Base-by-base conservation (phyloP, 345 rosid genomes). In the Toxicodendron radicans region DNA sequence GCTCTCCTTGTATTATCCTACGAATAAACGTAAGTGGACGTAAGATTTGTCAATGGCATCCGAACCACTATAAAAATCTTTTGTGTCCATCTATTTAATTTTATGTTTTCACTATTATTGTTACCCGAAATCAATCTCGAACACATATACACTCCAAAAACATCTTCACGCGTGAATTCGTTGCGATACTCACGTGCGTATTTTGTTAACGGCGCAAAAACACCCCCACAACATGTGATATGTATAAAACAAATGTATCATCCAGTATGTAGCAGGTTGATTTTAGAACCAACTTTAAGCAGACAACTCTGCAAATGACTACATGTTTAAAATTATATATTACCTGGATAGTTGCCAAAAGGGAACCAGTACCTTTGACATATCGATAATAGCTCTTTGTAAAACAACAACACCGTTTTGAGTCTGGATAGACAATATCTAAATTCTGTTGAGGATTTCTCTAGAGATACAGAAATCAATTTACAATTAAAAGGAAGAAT, bases 331-430 rank as follows among this genome's bases (percentile, higher is more conserved):
- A 62, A 61, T 65, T 64, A 71, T 65, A 56, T 60, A 71, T 23
- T 87, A 92, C 98, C 94, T 82, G 81, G 74, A 83, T 75, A 48
- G 94, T 91, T 46, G 99, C 97, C 87, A 95, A 83, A 68, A 95
- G 89, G 51, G 99, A 95, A 63, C 97, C 97, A 45, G 97, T 92
- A 67, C 99, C 97, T 82, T 95, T 92, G 74, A 92, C 95, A 41
- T 92, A 95, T 75, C 97, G 85, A 73, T 87, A 95, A 75, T 95
- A 95, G 74, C 97, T 95, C 89, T 95, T 92, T 5, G 98, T 95
- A 82, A 95, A 95, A 82, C 99, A 95, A 75, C 99, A 95, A 11
- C 99, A 95, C 63, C 96, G 83, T 79, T 81, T 89, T 11, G 99
- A 95, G 85, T 92, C 97, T 0, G 97, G 86, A 85, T 91, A 91